phyloP scores from a whole-genome alignment of 2,329 filamentous ascomycete genomes.

The Bipolaris oryzae region DNA sequence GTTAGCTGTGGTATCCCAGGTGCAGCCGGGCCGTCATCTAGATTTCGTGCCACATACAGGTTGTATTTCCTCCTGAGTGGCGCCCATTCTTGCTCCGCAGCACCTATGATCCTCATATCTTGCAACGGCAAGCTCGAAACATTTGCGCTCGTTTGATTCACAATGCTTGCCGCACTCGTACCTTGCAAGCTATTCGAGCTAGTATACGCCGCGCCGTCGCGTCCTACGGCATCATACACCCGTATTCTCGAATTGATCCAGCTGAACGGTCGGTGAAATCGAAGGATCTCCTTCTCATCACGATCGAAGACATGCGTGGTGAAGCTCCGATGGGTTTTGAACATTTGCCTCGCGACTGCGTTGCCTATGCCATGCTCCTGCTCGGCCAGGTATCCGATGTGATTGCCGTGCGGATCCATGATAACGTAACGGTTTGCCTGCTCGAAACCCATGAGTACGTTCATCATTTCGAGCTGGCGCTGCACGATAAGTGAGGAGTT shows the following conservation, averaged over 20 bases:
- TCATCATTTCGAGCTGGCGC: conserved; percentile 69
- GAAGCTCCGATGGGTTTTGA: conserved; percentile 67
- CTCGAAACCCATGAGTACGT: conserved; percentile 69
- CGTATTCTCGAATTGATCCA: conserved; percentile 65
- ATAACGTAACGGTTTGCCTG: conserved; percentile 71
- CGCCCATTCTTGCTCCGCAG: conserved; percentile 69
- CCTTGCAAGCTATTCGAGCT: conserved; percentile 53
- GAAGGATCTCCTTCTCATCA: conserved; percentile 64
- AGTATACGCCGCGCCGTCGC: conserved; percentile 37
- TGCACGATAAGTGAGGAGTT: conserved; percentile 68
- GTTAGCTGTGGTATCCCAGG: conserved; percentile 49
- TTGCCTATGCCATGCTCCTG: conserved; percentile 64
- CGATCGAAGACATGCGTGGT: conserved; percentile 69
- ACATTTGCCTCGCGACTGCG: conserved; percentile 64
- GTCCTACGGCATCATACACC: conserved; percentile 44
- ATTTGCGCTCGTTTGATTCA: conserved; percentile 55
- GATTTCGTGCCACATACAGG: conserved; percentile 63
- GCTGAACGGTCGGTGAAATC: conserved; percentile 67
- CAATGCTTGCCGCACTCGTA: conserved; percentile 51
- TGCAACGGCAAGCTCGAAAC: conserved; percentile 60
- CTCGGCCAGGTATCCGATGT: conserved; percentile 69
- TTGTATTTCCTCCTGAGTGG: conserved; percentile 68
- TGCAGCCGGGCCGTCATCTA: conserved; percentile 45
- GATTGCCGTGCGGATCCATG: conserved; percentile 67
- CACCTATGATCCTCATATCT: conserved; percentile 67